Evolutionary conservation across 1,284 basidiomycete genomes (phyloP).

Genomic region (Limonomyces culmigenus): DNA sequence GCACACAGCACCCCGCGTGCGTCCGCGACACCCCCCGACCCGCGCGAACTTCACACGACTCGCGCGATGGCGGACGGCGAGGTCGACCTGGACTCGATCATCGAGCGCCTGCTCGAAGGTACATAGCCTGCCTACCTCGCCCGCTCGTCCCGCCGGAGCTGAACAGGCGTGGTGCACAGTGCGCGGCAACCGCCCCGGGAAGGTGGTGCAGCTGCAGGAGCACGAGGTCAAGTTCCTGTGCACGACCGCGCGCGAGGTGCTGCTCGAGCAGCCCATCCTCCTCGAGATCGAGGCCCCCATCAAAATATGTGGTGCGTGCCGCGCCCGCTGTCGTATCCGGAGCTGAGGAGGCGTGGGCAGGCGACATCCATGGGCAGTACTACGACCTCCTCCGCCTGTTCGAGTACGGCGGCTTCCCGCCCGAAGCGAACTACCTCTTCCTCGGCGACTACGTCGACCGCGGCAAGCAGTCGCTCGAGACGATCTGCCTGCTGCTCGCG

Average conservation of each 20-base stretch:
- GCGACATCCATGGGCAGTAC: constrained; percentile 92
- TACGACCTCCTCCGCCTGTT: constrained; percentile 88
- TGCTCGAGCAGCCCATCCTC: constrained; percentile 90
- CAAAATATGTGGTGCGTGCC: constrained; percentile 83
- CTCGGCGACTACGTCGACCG: constrained; percentile 92
- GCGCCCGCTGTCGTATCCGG: constrained; percentile 1
- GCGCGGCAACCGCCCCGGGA: constrained; percentile 85
- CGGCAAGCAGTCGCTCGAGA: constrained; percentile 89
- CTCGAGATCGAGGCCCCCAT: constrained; percentile 91
- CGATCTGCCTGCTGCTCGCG: constrained; percentile 79
- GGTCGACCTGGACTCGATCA: constrained; percentile 96
- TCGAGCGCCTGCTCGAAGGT: constrained; percentile 94
- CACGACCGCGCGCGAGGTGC: constrained; percentile 89
- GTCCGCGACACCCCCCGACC: too few species aligned
- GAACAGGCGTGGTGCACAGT: constrained; percentile 38
- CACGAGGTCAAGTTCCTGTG: constrained; percentile 95
- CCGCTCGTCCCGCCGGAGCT: too few species aligned
- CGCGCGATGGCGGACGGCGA: too few species aligned
- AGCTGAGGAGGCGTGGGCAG: constrained; percentile 20
- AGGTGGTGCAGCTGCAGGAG: constrained; percentile 86
- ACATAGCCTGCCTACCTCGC: too few species aligned
- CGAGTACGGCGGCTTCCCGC: constrained; percentile 90
- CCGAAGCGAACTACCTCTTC: constrained; percentile 93
- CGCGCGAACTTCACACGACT: too few species aligned
- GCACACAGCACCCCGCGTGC: too few species aligned